phyloP scores from a whole-genome alignment of 2,329 filamentous ascomycete genomes.

The Penicillium sp. region DNA sequence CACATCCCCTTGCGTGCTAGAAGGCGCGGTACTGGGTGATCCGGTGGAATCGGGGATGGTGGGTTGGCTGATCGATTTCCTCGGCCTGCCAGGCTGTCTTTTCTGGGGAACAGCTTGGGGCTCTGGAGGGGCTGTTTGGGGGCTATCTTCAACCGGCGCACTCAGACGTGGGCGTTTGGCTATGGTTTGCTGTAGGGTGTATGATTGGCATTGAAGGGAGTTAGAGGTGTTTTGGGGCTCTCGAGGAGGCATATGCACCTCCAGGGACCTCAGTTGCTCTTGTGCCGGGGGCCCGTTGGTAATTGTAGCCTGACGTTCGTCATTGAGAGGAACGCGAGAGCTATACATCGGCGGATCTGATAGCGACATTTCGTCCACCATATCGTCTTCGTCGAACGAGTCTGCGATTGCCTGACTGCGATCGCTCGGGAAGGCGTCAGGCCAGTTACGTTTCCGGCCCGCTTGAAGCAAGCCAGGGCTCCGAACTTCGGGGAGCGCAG shows the following conservation, averaged over 20 bases:
- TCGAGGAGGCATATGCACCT: constrained; percentile 12
- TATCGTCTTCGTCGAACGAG: constrained; percentile 36
- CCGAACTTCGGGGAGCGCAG: constrained; percentile 30
- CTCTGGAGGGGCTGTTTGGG: constrained; percentile 4
- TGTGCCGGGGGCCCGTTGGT: not conserved
- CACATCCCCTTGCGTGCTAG: constrained; percentile 6
- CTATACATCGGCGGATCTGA: constrained; percentile 22
- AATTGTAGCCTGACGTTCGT: not conserved
- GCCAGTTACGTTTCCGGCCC: constrained; percentile 35
- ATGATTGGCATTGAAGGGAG: not conserved
- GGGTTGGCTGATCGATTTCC: constrained; percentile 28
- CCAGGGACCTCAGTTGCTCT: not conserved
- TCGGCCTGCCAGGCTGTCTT: constrained; percentile 28
- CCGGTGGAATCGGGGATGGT: constrained; percentile 13
- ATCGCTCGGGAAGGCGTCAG: constrained; percentile 28
- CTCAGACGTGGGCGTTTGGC: constrained; percentile 35
- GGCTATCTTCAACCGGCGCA: constrained; percentile 6
- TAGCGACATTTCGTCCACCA: constrained; percentile 30
- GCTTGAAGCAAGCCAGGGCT: constrained; percentile 39
- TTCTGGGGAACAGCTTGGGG: constrained; percentile 13
- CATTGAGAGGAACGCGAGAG: constrained; percentile 29
- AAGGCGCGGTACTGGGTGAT: constrained; percentile 15
- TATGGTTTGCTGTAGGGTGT: constrained; percentile 18
- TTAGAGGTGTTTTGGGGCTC: not conserved
- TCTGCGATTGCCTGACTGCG: constrained; percentile 32